Percentiles rank a stretch among this genome's conserved stretches.
Conservation (phyloP, 345 rosid genomes). For the Angophora floribunda region DNA sequence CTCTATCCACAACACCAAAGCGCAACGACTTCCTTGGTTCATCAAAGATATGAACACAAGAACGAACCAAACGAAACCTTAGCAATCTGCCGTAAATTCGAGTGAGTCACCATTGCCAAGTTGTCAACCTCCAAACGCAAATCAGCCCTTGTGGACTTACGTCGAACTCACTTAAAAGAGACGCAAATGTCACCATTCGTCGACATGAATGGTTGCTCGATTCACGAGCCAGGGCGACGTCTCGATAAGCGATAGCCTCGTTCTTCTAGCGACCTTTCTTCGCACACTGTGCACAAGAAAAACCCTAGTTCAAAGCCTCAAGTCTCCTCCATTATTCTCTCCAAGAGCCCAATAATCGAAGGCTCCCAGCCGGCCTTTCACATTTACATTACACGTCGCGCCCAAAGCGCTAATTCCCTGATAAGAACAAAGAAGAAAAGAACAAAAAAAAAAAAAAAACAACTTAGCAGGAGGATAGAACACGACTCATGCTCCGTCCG, state of each 20-base stretch:
- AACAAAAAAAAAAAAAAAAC: neutral
- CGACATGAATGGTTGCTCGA: neutral
- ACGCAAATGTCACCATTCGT: neutral
- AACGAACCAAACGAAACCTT: neutral
- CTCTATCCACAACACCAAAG: neutral
- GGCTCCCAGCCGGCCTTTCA: neutral
- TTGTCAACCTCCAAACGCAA: neutral
- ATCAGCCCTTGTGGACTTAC: neutral
- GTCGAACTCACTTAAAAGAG: neutral
- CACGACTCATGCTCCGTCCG: neutral
- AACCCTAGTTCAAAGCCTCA: neutral
- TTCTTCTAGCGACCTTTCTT: neutral
- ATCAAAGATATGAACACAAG: neutral
- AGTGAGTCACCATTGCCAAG: neutral
- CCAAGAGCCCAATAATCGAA: neutral
- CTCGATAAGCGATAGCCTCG: neutral
- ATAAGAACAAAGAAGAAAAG: neutral
- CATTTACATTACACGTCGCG: neutral
- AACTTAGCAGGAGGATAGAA: neutral
- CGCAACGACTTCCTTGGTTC: neutral
- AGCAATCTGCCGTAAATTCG: neutral
- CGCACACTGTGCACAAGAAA: neutral
- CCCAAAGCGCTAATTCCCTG: neutral
- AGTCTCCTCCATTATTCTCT: neutral
- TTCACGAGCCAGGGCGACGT: neutral